Percentiles rank a stretch among this genome's conserved stretches.
These are phyloP conservation scores for Aspergillus jensenii DNA, from an alignment of 2,329 filamentous ascomycete genomes.

Conservation along the genomic window DNA sequence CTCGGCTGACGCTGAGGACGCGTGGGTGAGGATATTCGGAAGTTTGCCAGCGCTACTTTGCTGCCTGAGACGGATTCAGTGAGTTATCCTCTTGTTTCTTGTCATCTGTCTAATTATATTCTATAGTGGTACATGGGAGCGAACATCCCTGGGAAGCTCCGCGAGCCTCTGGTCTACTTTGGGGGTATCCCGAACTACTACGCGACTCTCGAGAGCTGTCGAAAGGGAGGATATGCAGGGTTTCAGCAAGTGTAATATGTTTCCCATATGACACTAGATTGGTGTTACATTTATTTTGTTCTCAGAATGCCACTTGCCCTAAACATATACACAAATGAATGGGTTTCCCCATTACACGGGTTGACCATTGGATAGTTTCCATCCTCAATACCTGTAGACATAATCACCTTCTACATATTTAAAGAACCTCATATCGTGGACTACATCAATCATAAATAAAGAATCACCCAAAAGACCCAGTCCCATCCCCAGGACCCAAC, in stretches of 20 bases:
- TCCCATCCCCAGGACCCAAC: no score
- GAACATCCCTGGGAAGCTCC: slow-evolving; percentile 23
- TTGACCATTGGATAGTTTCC: no score
- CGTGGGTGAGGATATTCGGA: slow-evolving; percentile 52
- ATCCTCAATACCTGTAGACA: no score
- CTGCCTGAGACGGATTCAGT: slow-evolving; percentile 42
- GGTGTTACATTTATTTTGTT: no score
- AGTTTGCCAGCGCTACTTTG: slow-evolving; percentile 46
- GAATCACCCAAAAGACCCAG: no score
- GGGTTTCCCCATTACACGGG: no score
- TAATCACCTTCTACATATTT: fast-evolving
- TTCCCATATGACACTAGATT: no score
- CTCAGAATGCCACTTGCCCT: no score
- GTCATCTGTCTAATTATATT: not conserved
- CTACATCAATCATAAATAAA: no score
- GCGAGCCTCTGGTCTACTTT: slow-evolving; percentile 6
- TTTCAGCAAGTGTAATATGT: not conserved
- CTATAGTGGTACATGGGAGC: slow-evolving; percentile 22
- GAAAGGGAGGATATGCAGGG: not conserved
- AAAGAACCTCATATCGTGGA: no score
- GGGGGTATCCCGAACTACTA: slow-evolving; percentile 1
- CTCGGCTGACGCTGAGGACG: slow-evolving; percentile 44
- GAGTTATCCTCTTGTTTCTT: not conserved
- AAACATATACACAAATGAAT: no score
- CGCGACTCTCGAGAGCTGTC: not conserved